Evolutionary conservation across 2,329 filamentous ascomycete genomes (phyloP), one percentile per base, ranked within the genome.

Genomic region (Elsinoe necatrix): DNA sequence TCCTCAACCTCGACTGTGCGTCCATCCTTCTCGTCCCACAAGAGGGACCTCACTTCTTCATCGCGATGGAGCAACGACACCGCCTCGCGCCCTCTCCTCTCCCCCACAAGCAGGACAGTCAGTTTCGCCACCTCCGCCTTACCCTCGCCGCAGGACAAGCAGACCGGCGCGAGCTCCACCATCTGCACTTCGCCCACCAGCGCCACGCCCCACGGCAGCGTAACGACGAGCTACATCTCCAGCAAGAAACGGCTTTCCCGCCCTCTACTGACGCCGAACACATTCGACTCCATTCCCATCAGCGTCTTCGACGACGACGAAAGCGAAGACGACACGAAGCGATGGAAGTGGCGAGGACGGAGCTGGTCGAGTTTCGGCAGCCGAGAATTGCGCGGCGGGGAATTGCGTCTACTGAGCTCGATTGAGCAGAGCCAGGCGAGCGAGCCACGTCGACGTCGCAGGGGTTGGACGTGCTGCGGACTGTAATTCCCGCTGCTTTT

Each of bases 291-390:
- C 5, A 31, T 52, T 14, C 31, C 31, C 11, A 23, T 52, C 5
- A 52, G 48, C 31, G 29, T 39, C 2, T 52, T 52, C 21, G 48
- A 52, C 16, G 31, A 52, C 31, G 48, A 52, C 25, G 48, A 52
- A n/a, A 52, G 48, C 34, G 48, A 52, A 16, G 45, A 31, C 1
- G 45, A 50, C 9, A 3, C 7, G 20, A n/a, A n/a, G 48, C 5
- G 27, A 8, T 52, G 31, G 48, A 18, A 27, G 16, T 23, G 48
- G 48, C 16, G 34, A 9, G 29, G 48, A 23, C 25, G 48, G 14
- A 50, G 25, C 25, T 50, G 25, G 45, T 35, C 29, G 48, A 52
- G 48, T 9, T 23, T 35, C 12, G 20, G 29, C 4, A 37, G 29
- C 16, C 25, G 48, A 18, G 48, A 29, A 25, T 29, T 11, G 18